A percentile compares a stretch with the other conserved stretches of the same genome.
phyloP scores from a whole-genome alignment of 352 stramenopile genomes.

The Pythium dissimile region DNA sequence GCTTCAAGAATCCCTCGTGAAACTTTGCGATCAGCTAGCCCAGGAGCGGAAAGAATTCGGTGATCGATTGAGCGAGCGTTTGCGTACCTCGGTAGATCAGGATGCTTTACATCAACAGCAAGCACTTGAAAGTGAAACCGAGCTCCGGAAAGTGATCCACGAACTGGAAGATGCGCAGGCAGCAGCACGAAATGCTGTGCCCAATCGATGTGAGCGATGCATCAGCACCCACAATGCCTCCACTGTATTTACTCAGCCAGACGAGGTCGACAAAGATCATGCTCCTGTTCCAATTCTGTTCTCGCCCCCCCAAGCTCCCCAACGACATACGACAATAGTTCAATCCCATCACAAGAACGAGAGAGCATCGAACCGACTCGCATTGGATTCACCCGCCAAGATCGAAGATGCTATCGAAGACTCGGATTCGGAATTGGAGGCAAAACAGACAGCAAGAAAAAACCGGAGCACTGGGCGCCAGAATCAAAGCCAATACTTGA shows the following conservation, averaged over 20 bases:
- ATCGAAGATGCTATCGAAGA: neutral
- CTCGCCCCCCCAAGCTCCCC: no score
- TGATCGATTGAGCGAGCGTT: neutral
- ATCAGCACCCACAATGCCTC: neutral
- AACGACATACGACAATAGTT: no score
- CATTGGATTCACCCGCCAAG: neutral
- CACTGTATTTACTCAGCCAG: neutral
- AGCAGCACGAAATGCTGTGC: neutral
- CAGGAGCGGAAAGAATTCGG: constrained; percentile 20
- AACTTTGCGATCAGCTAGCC: constrained; percentile 30
- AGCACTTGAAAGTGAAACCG: neutral
- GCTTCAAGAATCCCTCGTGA: constrained; percentile 35
- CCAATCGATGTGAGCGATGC: neutral
- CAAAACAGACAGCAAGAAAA: constrained; percentile 6
- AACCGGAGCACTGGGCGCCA: neutral
- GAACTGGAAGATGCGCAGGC: neutral
- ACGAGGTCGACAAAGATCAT: neutral
- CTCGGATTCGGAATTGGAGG: constrained; percentile 1
- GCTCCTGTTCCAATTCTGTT: no score
- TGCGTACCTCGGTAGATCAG: neutral
- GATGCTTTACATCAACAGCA: neutral
- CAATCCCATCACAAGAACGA: no score
- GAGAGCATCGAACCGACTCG: neutral
- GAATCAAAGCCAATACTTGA: neutral
- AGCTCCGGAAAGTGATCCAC: neutral